Percentiles rank a stretch among this genome's conserved stretches.
phyloP scores from a whole-genome alignment of 331 rosid species.

The Dryas integrifolia region DNA sequence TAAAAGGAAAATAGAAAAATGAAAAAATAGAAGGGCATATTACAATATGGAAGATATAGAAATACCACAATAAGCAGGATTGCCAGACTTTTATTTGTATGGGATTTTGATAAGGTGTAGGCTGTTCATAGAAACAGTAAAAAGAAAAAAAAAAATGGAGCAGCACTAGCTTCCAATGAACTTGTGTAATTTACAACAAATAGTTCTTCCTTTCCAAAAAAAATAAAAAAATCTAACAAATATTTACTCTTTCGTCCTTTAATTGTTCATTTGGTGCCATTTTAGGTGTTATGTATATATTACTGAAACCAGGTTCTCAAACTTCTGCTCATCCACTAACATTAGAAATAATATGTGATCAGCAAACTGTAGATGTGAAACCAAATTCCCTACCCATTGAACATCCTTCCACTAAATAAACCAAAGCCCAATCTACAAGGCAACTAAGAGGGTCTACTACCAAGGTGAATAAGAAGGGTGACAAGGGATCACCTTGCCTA shows the following conservation, averaged over 20 bases:
- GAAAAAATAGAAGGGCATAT: slow-evolving; percentile 23
- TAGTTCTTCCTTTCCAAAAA: no score
- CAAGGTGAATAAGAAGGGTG: neutral
- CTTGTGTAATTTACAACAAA: neutral
- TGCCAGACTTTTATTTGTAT: neutral
- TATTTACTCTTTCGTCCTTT: neutral
- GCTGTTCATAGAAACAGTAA: neutral
- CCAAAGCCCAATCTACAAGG: neutral
- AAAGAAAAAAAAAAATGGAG: neutral
- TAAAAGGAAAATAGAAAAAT: slow-evolving; percentile 27
- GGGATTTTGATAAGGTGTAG: neutral
- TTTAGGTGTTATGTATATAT: neutral
- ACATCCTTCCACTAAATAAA: neutral
- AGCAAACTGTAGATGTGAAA: neutral
- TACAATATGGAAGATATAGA: slow-evolving; percentile 18
- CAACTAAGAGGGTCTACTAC: neutral
- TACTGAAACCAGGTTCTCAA: neutral
- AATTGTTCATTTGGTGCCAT: neutral
- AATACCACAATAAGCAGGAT: neutral
- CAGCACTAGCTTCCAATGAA: neutral
- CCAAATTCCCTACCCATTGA: neutral
- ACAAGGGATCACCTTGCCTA: no score
- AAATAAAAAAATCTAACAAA: no score
- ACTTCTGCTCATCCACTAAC: neutral
- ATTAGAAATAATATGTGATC: neutral